Evolutionary conservation across 108 stramenopile genomes (phyloP).

Genomic region (Nitzschia putrida): DNA sequence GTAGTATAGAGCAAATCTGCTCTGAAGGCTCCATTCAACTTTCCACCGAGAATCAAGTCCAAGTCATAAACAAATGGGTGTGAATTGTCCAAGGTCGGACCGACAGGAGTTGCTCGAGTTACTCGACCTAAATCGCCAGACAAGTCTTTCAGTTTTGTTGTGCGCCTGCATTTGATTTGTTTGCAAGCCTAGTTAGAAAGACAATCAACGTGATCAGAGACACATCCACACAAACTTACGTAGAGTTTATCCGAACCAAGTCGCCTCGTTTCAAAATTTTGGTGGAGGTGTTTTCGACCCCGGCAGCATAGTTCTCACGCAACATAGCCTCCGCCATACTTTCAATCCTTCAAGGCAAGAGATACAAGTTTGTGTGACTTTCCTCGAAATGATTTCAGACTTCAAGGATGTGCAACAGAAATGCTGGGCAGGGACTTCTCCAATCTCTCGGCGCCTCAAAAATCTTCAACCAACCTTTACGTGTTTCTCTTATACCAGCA

Average conservation of each 20-base stretch:
- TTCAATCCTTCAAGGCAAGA: too few relatives aligned
- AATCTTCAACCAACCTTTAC: too few relatives aligned
- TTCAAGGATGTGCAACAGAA: too few relatives aligned
- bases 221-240: constrained; percentile 18
- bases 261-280: constrained; percentile 32
- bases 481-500: too few relatives aligned
- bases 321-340: too few relatives aligned
- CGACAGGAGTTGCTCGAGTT: constrained; percentile 14
- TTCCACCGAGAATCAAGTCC: constrained; percentile 59
- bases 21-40: constrained; percentile 40
- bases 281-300: background rate
- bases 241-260: constrained; percentile 27
- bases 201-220: background rate
- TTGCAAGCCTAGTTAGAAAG: background rate
- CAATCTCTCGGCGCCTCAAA: too few relatives aligned
- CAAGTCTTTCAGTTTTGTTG: constrained; percentile 26
- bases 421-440: too few relatives aligned
- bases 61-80: constrained; percentile 44
- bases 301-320: too few relatives aligned
- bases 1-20: constrained; percentile 60
- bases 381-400: too few relatives aligned
- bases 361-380: too few relatives aligned
- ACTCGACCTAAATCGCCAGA: constrained; percentile 32
- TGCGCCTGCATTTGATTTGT: constrained; percentile 13
- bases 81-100: constrained; percentile 8